Evolutionary conservation across 2,329 filamentous ascomycete species (phyloP), one percentile per base, ranked within the genome.

Genomic region (Aspergillus sp.): DNA sequence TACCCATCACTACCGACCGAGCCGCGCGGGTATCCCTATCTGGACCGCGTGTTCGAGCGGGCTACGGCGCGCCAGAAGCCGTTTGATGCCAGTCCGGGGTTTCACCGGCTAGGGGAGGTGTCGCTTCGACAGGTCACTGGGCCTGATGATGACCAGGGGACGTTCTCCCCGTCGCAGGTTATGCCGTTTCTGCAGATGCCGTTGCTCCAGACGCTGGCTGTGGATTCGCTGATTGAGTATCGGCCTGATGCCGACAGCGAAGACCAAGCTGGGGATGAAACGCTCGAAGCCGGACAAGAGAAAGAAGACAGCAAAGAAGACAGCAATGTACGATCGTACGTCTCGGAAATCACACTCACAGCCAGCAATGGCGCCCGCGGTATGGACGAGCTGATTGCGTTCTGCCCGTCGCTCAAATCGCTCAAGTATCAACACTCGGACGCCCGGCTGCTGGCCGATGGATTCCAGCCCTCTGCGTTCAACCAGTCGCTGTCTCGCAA

Each of bases 351-450:
- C 3, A 65, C 65, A 7, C 50, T 71, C 11, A 64, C 60, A 3
- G 50, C 60, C 7, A 72, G 69, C 56, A 70, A 66, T 33, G 69
- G 66, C 2, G 60, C 63, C 3, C 51, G 62, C 3, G 69, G 69
- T 9, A 69, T 72, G 64, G 54, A 62, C 15, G 52, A 39, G 1
- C 31, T 71, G 21, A 52, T 71, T 9, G 46, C 59, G 2, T 62
- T 62, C 3, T 71, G 69, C 55, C 47, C 64, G 7, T 56, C 61
- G 1, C 52, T 72, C 15, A 61, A 57, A 4, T 68, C 67, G 1
- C 70, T 72, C 56, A 71, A 70, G 49, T 70, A 72, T 27, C 69
- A 72, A 43, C 69, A 72, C 55, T 69, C 68, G 1, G 69, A 72
- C 46, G 62, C 62, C 2, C 66, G 68, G n/a, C 41, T 68, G 6